Evolutionary conservation across 305 asterid species (phyloP).

Genomic region (Withania somnifera): DNA sequence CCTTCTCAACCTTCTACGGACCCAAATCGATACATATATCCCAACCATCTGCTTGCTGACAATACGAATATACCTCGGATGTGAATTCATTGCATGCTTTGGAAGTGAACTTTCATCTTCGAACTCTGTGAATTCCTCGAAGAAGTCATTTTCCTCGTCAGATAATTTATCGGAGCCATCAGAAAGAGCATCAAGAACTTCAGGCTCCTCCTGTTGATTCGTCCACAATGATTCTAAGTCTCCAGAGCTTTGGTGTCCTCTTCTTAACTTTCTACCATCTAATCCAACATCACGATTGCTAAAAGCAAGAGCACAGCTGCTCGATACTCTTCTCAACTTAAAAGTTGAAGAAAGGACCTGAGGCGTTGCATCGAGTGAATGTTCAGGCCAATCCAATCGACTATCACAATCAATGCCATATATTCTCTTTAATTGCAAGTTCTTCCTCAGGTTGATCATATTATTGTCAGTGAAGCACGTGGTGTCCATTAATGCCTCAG

Average conservation of each 20-base stretch:
- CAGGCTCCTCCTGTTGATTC: conserved; percentile 36
- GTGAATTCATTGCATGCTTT: conserved; percentile 13
- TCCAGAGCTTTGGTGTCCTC: conserved; percentile 54
- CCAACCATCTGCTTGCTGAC: conserved; percentile 99
- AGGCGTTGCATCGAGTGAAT: conserved; percentile 52
- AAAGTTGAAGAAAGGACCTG: conserved; percentile 40
- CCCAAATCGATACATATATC: conserved; percentile 86
- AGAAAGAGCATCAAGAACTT: conserved; percentile 29
- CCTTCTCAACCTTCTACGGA: conserved; percentile 56
- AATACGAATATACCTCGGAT: conserved; percentile 50
- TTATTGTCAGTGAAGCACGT: conserved; percentile 6
- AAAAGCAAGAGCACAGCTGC: conserved; percentile 38
- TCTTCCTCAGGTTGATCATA: conserved; percentile 14
- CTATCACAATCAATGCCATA: conserved; percentile 17
- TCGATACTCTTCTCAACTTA: conserved; percentile 46
- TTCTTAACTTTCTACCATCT: conserved; percentile 30
- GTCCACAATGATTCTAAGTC: conserved; percentile 36
- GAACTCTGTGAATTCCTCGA: conserved; percentile 23
- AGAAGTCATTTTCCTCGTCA: conserved; percentile 50
- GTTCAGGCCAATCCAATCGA: conserved; percentile 81
- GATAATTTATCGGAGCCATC: conserved; percentile 32
- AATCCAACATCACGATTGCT: conserved; percentile 10
- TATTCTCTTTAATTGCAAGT: conserved; percentile 23
- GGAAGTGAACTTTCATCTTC: conserved; percentile 3
- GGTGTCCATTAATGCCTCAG: conserved; percentile 17